Evolutionary conservation across 1,284 basidiomycete genomes (phyloP), one percentile per base, ranked within the genome.

Genomic region (Ustilago hordei): DNA sequence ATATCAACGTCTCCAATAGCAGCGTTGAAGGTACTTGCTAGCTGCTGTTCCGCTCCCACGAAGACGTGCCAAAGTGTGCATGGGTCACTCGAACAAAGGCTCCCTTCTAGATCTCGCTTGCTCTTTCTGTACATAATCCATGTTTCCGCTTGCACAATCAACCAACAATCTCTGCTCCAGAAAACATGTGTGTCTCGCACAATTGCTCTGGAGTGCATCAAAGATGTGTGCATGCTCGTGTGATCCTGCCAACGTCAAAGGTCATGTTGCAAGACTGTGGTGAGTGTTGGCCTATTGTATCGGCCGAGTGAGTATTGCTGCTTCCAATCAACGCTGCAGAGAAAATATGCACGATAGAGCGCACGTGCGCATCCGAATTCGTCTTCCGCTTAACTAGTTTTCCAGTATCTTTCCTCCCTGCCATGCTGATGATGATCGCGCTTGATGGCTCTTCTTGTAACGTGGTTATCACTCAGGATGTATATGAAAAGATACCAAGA

Each of bases 331-430:
- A 28, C 32, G 31, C 39, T 62, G 63, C 59, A 63, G 17, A 41
- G 13, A 15, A 43, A 45, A 53, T 41, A 61, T 73, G 70, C 70
- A 73, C 64, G 45, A 67, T 48, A 60, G 64, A 67, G 65, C 65
- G 70, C 64, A 73, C 70, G 70, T 73, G 70, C 65, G 65, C 54
- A 39, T 45, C 43, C 35, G 35, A 56, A 39, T 58, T 73, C 41
- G 45, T 38, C n/a, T 48, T 66, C 65, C 59, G 70, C 64, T 55
- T 47, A 6, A 19, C 7, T 8, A 23, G 43, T 7, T 48, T 28
- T 67, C 17, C 28, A 56, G 28, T 6, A 19, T 28, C 58, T 9
- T 39, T 57, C 39, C 39, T 17, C 55, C 4, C 13, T 15, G n/a
- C 15, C 41, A 39, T 45, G 41, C 36, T 13, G 13, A 38, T 38